These are phyloP conservation scores for Botryotinia globosa DNA, from an alignment of 2,329 filamentous ascomycete species.

Conservation along the genomic window DNA sequence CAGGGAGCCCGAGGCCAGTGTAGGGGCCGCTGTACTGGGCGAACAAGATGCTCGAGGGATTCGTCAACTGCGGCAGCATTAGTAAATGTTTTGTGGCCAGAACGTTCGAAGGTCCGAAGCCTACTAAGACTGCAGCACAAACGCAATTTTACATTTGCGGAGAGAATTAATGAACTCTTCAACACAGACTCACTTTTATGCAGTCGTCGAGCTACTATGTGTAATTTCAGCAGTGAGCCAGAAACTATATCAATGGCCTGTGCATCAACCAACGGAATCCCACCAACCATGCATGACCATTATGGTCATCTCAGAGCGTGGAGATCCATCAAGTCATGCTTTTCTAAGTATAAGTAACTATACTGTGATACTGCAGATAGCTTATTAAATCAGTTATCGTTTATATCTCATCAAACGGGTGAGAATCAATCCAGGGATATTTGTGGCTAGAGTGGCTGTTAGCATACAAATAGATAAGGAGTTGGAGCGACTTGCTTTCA, in stretches of 20 bases:
- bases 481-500: background rate
- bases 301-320: background rate
- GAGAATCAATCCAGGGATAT: background rate
- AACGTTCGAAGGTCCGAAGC: background rate
- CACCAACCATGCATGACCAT: background rate
- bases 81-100: background rate
- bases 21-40: background rate
- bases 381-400: slow-evolving; percentile 25
- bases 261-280: background rate
- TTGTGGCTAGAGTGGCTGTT: background rate
- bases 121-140: background rate
- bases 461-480: background rate
- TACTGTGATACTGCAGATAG: slow-evolving; percentile 22
- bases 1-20: slow-evolving; percentile 36
- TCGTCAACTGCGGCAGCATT: background rate
- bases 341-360: slow-evolving; percentile 4
- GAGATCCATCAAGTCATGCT: background rate
- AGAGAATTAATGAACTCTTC: slow-evolving; percentile 95
- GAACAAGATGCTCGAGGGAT: too few species aligned
- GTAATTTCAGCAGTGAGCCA: background rate
- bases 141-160: background rate
- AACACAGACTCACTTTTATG: slow-evolving; percentile 95
- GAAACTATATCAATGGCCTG: background rate
- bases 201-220: background rate
- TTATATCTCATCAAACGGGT: background rate